Conservation (phyloP, 2,329 filamentous ascomycete species). For the Chaetomium sp. region DNA sequence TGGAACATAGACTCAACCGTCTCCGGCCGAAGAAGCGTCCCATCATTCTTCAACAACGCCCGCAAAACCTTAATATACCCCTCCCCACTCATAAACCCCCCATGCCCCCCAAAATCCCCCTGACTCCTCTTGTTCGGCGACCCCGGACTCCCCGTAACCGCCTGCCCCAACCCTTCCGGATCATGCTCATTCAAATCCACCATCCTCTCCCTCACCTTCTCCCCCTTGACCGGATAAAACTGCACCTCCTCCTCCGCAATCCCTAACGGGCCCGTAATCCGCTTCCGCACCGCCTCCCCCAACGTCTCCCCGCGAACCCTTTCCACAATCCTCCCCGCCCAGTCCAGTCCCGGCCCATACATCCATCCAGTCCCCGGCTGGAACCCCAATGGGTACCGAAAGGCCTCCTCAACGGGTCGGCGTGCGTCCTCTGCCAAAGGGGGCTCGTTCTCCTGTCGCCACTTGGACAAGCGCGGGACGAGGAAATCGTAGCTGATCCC, state of each 20-base stretch:
- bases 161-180: conserved; percentile 25
- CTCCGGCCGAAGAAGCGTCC: conserved; percentile 24
- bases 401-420: conserved; percentile 37
- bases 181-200: conserved; percentile 19
- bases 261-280: conserved; percentile 25
- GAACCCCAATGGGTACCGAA: conserved; percentile 38
- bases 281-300: conserved; percentile 21
- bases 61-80: conserved; percentile 35
- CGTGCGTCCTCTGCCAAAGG: conserved; percentile 11
- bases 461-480: conserved; percentile 34
- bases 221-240: conserved; percentile 22
- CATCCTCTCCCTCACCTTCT: conserved; percentile 8
- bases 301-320: conserved; percentile 35
- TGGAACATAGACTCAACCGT: conserved; percentile 33
- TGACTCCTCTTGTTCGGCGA: conserved; percentile 30
- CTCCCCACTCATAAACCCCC: conserved; percentile 36
- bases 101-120: conserved; percentile 41
- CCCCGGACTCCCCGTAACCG: conserved; percentile 35
- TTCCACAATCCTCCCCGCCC: conserved; percentile 40
- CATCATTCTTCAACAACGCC: conserved; percentile 17
- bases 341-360: conserved; percentile 43
- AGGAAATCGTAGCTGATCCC: conserved; percentile 40
- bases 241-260: conserved; percentile 28
- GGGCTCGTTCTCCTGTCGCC: conserved; percentile 30
- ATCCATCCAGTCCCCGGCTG: conserved; percentile 41